Conservation (phyloP, 1,284 basidiomycete species). For the Coriolopsis trogii region DNA sequence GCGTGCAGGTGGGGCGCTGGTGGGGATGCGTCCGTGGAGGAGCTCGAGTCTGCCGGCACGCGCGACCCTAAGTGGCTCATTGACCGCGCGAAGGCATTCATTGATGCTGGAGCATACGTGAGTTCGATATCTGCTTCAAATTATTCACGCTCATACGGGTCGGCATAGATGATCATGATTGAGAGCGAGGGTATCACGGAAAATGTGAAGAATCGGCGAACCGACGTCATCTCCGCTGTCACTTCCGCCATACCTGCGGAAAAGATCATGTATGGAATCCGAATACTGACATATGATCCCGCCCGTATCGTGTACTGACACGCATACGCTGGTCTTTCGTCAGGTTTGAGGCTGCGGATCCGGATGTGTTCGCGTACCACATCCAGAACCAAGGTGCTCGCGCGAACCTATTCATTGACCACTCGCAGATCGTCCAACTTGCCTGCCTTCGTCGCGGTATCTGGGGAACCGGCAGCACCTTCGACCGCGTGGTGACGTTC, state of each 20-base stretch:
- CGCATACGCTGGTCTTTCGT: not conserved
- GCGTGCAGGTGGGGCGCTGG: constrained; percentile 43
- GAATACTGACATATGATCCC: no score
- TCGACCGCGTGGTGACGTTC: constrained; percentile 41
- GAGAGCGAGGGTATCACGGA: constrained; percentile 53
- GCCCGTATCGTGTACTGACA: not conserved
- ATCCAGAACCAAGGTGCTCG: constrained; percentile 49
- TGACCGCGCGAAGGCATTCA: constrained; percentile 44
- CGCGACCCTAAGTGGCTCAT: constrained; percentile 47
- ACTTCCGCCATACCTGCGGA: constrained; percentile 44
- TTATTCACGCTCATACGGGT: no score
- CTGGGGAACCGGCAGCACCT: constrained; percentile 49
- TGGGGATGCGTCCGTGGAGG: constrained; percentile 42
- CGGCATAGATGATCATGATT: constrained; percentile 54
- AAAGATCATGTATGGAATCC: constrained; percentile 43
- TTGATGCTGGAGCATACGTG: constrained; percentile 44
- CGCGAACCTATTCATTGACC: constrained; percentile 50
- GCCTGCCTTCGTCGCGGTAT: constrained; percentile 49
- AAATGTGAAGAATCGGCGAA: constrained; percentile 46
- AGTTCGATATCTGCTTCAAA: not conserved
- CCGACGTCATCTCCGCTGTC: constrained; percentile 48
- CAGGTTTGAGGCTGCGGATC: constrained; percentile 49
- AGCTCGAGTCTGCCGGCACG: constrained; percentile 45
- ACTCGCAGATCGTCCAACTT: constrained; percentile 49
- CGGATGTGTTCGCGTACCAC: constrained; percentile 45